phyloP scores from a whole-genome alignment of 805 yeast genomes.

The Torulaspora gathmanii region DNA sequence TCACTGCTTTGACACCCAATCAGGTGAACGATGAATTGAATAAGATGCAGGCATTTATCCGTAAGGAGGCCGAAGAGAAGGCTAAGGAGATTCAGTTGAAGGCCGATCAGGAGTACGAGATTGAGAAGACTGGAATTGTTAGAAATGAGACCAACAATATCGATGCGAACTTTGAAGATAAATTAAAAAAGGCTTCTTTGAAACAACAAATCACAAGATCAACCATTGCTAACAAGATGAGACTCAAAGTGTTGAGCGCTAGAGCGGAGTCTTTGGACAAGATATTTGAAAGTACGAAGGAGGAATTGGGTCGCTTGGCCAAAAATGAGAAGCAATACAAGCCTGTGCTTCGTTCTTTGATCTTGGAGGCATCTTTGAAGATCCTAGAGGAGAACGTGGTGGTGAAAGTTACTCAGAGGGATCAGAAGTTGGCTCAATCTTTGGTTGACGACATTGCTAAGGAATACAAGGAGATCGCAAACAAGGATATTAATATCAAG shows the following conservation, averaged over 20 bases:
- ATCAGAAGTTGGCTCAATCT: constrained; percentile 38
- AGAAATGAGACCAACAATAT: constrained; percentile 87
- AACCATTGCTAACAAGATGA: constrained; percentile 89
- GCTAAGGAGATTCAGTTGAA: constrained; percentile 92
- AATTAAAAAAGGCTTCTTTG: constrained; percentile 84
- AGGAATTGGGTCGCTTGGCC: constrained; percentile 51
- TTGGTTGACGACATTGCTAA: constrained; percentile 52
- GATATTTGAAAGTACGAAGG: constrained; percentile 66
- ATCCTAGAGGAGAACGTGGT: constrained; percentile 66
- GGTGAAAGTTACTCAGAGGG: constrained; percentile 49
- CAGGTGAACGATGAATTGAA: constrained; percentile 92
- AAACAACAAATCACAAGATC: constrained; percentile 95
- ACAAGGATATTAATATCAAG: constrained; percentile 49
- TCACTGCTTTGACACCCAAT: constrained; percentile 34
- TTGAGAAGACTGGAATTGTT: constrained; percentile 92
- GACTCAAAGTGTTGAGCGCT: constrained; percentile 82
- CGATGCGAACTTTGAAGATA: constrained; percentile 72
- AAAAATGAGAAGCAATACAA: constrained; percentile 60
- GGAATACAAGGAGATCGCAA: constrained; percentile 59
- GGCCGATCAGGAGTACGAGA: constrained; percentile 98
- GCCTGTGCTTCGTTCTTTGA: constrained; percentile 66
- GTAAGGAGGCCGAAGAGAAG: constrained; percentile 98
- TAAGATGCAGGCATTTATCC: constrained; percentile 98
- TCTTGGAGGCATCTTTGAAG: constrained; percentile 70
- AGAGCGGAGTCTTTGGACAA: constrained; percentile 75